Evolutionary conservation across 805 yeast species (phyloP).

Genomic region (Myxozyma monticola): DNA sequence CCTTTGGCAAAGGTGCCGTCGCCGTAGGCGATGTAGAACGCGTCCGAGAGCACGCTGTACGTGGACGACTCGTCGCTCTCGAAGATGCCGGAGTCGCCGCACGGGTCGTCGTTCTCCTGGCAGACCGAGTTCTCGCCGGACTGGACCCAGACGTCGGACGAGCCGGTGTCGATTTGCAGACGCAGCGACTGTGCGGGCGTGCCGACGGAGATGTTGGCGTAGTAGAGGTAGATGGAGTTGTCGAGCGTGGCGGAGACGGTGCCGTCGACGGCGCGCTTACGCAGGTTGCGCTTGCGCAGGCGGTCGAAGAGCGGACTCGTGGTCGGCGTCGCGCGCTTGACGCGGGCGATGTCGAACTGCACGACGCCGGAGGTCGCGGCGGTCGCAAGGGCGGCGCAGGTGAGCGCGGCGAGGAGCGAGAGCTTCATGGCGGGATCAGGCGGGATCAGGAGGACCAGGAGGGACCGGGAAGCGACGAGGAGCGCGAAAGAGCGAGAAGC

Average conservation of each 20-base stretch:
- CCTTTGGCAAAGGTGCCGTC: constrained; percentile 55
- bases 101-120: constrained; percentile 29
- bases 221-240: constrained; percentile 33
- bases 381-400: constrained; percentile 4
- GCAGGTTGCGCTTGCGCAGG: constrained; percentile 9
- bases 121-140: constrained; percentile 33
- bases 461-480: no score
- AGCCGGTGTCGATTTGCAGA: constrained; percentile 71
- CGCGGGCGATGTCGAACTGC: constrained; percentile 22
- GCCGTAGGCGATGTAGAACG: constrained; percentile 45
- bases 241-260: constrained; percentile 23
- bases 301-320: constrained; percentile 7
- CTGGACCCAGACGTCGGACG: constrained; percentile 68
- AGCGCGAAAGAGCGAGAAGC: no score
- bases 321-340: neutral
- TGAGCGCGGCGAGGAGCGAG: neutral
- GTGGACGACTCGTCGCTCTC: constrained; percentile 37
- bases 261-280: constrained; percentile 5
- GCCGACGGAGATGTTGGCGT: constrained; percentile 49
- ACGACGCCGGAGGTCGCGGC: constrained; percentile 8
- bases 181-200: constrained; percentile 54
- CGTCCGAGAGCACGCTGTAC: constrained; percentile 24
- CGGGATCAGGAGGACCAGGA: no score
- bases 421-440: neutral
- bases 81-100: constrained; percentile 37